These are phyloP conservation scores for Penicillium sp. DNA, from an alignment of 2,329 filamentous ascomycete genomes.

Conservation along the genomic window DNA sequence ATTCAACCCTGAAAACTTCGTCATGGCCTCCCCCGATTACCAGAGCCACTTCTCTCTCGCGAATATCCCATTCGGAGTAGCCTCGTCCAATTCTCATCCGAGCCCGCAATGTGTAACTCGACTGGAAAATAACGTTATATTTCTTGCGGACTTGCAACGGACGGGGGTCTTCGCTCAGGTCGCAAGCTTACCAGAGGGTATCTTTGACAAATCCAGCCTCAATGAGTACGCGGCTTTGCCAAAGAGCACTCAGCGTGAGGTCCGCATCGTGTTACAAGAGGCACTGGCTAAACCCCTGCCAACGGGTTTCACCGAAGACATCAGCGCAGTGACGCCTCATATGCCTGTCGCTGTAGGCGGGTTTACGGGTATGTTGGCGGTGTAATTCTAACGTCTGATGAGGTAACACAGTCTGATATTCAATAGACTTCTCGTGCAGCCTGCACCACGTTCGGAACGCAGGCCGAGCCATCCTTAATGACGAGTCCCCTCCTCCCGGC, in stretches of 20 bases:
- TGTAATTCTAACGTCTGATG: neutral
- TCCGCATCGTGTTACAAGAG: constrained; percentile 49
- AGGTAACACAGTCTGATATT: constrained; percentile 8
- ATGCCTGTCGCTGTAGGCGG: constrained; percentile 62
- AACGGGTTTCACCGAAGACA: constrained; percentile 26
- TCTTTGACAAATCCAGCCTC: constrained; percentile 48
- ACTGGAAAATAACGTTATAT: constrained; percentile 58
- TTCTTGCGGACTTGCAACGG: constrained; percentile 54
- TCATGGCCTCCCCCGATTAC: constrained; percentile 32
- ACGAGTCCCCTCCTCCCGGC: constrained; percentile 35
- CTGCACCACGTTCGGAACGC: constrained; percentile 37
- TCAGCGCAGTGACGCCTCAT: constrained; percentile 56
- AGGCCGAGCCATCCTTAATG: constrained; percentile 34
- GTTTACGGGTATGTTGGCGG: constrained; percentile 60
- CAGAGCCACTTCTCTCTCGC: constrained; percentile 54
- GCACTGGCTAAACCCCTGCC: constrained; percentile 26
- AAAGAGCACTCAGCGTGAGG: constrained; percentile 44
- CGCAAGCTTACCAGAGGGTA: constrained; percentile 23
- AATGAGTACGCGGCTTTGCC: constrained; percentile 59
- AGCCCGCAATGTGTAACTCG: constrained; percentile 58
- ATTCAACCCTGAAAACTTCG: neutral
- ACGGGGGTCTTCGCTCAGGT: constrained; percentile 38
- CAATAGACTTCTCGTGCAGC: constrained; percentile 47
- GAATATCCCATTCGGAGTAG: constrained; percentile 63
- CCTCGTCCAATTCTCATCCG: constrained; percentile 48